Conservation (phyloP, 768 basidiomycete species). For the Lactarius pseudohatsudake region DNA sequence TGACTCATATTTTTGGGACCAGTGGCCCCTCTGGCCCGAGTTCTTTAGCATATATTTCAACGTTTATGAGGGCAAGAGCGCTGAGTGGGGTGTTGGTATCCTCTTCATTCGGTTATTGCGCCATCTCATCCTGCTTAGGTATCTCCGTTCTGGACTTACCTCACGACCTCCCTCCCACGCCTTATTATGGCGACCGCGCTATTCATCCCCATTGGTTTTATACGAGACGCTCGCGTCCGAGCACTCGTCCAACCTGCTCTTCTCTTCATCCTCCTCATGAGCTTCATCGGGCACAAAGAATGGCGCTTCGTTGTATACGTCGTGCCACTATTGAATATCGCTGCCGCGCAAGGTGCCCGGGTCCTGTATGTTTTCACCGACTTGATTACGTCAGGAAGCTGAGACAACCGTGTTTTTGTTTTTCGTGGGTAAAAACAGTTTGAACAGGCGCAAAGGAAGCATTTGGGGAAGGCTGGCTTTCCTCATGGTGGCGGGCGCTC, state of each 20-base stretch:
- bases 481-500: constrained; percentile 46
- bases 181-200: constrained; percentile 67
- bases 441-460: constrained; percentile 48
- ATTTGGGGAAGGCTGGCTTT: constrained; percentile 47
- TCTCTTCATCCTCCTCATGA: constrained; percentile 61
- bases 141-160: constrained; percentile 68
- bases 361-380: constrained; percentile 55
- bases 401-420: neutral
- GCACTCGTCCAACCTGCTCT: constrained; percentile 52
- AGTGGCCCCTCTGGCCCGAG: constrained; percentile 83
- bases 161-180: constrained; percentile 69
- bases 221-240: constrained; percentile 50
- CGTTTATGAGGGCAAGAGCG: constrained; percentile 78
- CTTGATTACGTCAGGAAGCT: neutral
- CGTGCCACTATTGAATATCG: constrained; percentile 77
- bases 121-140: constrained; percentile 43
- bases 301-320: constrained; percentile 95
- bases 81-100: constrained; percentile 86
- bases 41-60: constrained; percentile 79
- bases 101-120: neutral
- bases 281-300: constrained; percentile 87
- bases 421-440: constrained; percentile 36
- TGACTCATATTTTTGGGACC: constrained; percentile 87
- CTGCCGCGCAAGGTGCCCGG: constrained; percentile 64
- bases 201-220: constrained; percentile 54